Evolutionary conservation across 169 alveolate species (phyloP).

Genomic region (Eimeria praecox): DNA sequence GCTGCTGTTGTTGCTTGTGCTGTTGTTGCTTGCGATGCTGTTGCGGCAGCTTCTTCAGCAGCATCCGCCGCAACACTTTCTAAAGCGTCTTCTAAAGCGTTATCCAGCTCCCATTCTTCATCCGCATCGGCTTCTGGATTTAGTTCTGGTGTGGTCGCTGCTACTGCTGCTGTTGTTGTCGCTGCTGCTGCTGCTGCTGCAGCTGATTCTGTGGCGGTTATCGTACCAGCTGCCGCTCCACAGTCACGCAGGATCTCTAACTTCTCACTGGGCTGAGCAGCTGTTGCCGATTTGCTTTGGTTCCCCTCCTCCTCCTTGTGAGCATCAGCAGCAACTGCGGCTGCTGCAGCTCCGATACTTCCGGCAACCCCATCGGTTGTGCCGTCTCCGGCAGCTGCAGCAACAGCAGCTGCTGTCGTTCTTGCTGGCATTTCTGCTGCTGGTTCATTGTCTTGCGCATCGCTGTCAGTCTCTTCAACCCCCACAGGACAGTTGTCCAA

Average conservation of each 20-base stretch:
- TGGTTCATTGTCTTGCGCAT: neutral
- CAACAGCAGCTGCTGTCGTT: neutral
- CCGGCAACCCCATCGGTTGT: neutral
- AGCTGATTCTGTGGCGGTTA: neutral
- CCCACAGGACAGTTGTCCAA: constrained; percentile 37
- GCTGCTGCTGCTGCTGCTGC: neutral
- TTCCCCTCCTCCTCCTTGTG: neutral
- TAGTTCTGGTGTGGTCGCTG: neutral
- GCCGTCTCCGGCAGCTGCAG: neutral
- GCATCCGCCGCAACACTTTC: constrained; percentile 56
- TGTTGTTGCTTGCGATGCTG: constrained; percentile 14
- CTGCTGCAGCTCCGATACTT: neutral
- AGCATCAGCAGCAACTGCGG: neutral
- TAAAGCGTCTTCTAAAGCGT: constrained; percentile 41
- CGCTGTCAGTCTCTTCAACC: constrained; percentile 20
- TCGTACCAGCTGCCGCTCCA: neutral
- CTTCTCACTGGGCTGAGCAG: neutral
- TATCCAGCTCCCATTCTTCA: constrained; percentile 50
- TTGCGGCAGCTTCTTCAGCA: constrained; percentile 11
- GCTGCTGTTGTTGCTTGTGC: neutral
- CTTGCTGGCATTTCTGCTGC: neutral
- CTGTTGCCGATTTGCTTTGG: neutral
- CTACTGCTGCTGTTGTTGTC: neutral
- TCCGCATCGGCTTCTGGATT: neutral
- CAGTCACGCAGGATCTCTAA: neutral